Conservation (phyloP, 2,329 filamentous ascomycete species). For the Pseudopithomyces maydicus region DNA sequence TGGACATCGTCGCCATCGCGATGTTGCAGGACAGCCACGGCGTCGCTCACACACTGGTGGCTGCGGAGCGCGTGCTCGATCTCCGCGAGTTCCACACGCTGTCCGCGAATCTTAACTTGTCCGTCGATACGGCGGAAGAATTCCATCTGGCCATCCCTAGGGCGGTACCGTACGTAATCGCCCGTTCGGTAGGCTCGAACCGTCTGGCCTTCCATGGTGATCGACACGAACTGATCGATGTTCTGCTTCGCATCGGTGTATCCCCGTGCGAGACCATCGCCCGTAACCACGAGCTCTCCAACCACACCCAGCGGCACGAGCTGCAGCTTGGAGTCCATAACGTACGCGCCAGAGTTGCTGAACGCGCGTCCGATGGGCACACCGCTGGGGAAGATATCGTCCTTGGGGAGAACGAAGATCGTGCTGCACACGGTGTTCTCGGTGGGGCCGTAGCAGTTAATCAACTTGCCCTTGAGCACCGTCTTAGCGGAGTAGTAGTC, state of each 20-base stretch:
- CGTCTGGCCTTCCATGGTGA: background rate
- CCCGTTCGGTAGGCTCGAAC: background rate
- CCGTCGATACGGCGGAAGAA: background rate
- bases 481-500: constrained; percentile 10
- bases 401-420: background rate
- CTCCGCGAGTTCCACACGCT: background rate
- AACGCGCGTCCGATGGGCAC: constrained; percentile 48
- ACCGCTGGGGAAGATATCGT: constrained; percentile 13
- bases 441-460: background rate
- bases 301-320: constrained; percentile 16
- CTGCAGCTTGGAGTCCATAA: constrained; percentile 46
- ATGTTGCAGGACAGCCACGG: background rate
- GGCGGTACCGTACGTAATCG: background rate
- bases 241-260: constrained; percentile 8
- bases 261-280: constrained; percentile 46
- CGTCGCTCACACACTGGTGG: background rate
- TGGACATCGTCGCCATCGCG: background rate
- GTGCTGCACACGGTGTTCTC: no score
- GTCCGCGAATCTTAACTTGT: background rate
- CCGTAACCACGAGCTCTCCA: constrained; percentile 62
- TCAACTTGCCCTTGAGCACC: constrained; percentile 8
- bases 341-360: constrained; percentile 56
- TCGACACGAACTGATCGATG: background rate
- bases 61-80: background rate
- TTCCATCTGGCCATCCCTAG: background rate